Percentiles rank a stretch among this genome's conserved stretches.
Evolutionary conservation across 805 yeast species (phyloP).

Genomic region (Teunomyces pallodes): DNA sequence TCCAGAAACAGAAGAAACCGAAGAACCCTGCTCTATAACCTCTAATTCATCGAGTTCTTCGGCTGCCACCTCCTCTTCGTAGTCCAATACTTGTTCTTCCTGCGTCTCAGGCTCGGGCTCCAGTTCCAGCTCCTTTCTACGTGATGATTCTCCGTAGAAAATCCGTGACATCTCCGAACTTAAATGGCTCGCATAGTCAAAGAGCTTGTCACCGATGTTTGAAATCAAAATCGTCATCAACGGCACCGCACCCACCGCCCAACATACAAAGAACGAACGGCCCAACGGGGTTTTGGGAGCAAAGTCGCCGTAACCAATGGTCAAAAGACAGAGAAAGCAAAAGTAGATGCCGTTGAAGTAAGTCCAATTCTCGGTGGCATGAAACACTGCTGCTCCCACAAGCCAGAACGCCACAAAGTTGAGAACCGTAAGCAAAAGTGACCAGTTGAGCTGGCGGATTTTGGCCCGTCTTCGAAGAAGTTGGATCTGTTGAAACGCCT

Average conservation of each 20-base stretch:
- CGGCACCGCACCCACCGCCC: conserved; percentile 85
- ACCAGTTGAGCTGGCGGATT: conserved; percentile 33
- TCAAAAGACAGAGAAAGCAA: conserved; percentile 68
- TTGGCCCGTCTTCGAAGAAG: conserved; percentile 44
- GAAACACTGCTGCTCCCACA: conserved; percentile 67
- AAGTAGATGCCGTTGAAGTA: conserved; percentile 75
- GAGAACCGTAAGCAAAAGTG: conserved; percentile 38
- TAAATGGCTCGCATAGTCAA: conserved; percentile 25
- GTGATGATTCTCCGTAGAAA: conserved; percentile 2
- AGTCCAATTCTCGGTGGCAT: conserved; percentile 62
- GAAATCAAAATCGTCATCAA: conserved; percentile 80
- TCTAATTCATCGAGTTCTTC: conserved; percentile 10
- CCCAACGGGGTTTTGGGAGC: conserved; percentile 66
- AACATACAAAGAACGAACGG: conserved; percentile 66
- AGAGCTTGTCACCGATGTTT: conserved; percentile 62
- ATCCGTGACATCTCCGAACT: conserved; percentile 9
- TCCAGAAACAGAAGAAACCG: neutral
- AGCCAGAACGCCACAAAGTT: conserved; percentile 63
- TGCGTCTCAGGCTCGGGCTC: conserved; percentile 1
- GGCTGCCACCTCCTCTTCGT: conserved; percentile 5
- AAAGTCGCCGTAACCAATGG: conserved; percentile 84
- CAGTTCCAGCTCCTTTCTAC: neutral
- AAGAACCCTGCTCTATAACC: neutral
- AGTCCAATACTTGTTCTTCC: conserved; percentile 5
- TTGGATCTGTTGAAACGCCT: conserved; percentile 57